Conservation (phyloP, 805 yeast genomes). For the Starmera quercuum region DNA sequence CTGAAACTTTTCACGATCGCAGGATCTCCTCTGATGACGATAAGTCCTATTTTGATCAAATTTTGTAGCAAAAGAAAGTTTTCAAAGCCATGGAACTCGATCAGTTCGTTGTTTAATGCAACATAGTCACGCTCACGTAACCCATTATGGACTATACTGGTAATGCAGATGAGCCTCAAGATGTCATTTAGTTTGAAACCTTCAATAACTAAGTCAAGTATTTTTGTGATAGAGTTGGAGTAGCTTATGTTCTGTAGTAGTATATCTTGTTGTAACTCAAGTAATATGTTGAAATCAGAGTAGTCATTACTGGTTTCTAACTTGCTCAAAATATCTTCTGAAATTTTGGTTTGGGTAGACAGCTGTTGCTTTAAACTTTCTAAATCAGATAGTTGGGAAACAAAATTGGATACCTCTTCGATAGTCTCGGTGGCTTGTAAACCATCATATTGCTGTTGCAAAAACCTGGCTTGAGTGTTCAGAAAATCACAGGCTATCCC, state of each 20-base stretch:
- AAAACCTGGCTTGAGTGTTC: slow-evolving; percentile 58
- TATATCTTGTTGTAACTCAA: slow-evolving; percentile 66
- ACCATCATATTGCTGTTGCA: slow-evolving; percentile 63
- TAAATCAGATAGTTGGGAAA: slow-evolving; percentile 57
- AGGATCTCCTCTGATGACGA: slow-evolving; percentile 23
- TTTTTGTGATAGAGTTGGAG: slow-evolving; percentile 23
- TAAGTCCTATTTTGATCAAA: slow-evolving; percentile 40
- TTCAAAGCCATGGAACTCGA: slow-evolving; percentile 59
- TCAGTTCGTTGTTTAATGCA: slow-evolving; percentile 42
- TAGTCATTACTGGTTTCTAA: slow-evolving; percentile 26
- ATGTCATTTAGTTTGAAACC: slow-evolving; percentile 34
- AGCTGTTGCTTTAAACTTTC: slow-evolving; percentile 63
- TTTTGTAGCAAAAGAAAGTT: slow-evolving; percentile 39
- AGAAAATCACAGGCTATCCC: slow-evolving; percentile 70
- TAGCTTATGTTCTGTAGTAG: slow-evolving; percentile 44
- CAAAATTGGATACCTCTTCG: slow-evolving; percentile 63
- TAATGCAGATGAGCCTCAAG: slow-evolving; percentile 46
- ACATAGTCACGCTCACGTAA: slow-evolving; percentile 57
- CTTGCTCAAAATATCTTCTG: slow-evolving; percentile 50
- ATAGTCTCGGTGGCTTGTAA: slow-evolving; percentile 50
- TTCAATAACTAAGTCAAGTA: slow-evolving; percentile 44
- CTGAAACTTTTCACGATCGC: slow-evolving; percentile 27
- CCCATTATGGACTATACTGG: slow-evolving; percentile 62
- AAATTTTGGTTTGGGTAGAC: slow-evolving; percentile 65
- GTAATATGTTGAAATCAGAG: slow-evolving; percentile 32